Percentiles rank a stretch among this genome's conserved stretches.
phyloP scores from a whole-genome alignment of 345 rosid genomes.

The Turritis glabra region DNA sequence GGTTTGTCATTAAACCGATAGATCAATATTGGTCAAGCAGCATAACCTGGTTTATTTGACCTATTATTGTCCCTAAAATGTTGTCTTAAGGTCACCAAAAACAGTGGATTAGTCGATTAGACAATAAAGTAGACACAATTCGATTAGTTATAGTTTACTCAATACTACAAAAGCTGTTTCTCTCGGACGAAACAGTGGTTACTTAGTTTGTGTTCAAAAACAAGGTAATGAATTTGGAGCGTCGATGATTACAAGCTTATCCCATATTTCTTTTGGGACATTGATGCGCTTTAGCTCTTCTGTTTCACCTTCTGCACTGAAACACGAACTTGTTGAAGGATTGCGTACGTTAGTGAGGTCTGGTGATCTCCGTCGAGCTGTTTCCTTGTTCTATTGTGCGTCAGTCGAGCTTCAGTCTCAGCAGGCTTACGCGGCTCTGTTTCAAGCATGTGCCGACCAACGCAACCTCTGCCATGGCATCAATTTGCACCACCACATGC shows the following conservation, averaged over 20 bases:
- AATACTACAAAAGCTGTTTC: not conserved
- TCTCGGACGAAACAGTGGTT: not conserved
- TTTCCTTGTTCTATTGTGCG: slow-evolving; percentile 47
- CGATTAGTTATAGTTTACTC: not conserved
- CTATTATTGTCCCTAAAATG: not conserved
- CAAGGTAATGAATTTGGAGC: slow-evolving; percentile 12
- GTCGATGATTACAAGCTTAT: slow-evolving; percentile 21
- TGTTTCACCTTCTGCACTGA: slow-evolving; percentile 18
- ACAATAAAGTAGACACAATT: not conserved
- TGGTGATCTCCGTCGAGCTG: slow-evolving; percentile 49
- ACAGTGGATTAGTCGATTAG: not conserved
- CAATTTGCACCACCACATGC: slow-evolving; percentile 59
- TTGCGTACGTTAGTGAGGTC: slow-evolving; percentile 32
- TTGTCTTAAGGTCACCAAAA: not conserved
- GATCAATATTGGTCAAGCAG: not conserved
- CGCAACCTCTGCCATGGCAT: slow-evolving; percentile 55
- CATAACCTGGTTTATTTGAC: not conserved
- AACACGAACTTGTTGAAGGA: slow-evolving; percentile 20
- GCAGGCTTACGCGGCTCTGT: slow-evolving; percentile 56
- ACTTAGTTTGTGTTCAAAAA: not conserved
- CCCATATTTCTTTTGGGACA: slow-evolving; percentile 25
- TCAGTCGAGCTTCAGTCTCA: slow-evolving; percentile 43
- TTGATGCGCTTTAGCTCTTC: slow-evolving; percentile 36
- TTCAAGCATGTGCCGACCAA: slow-evolving; percentile 67
- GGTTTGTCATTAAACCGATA: not conserved